Percentiles rank a stretch among this genome's conserved stretches.
Conservation (phyloP, 2,329 filamentous ascomycete species). For the Ascochyta rabiei region DNA sequence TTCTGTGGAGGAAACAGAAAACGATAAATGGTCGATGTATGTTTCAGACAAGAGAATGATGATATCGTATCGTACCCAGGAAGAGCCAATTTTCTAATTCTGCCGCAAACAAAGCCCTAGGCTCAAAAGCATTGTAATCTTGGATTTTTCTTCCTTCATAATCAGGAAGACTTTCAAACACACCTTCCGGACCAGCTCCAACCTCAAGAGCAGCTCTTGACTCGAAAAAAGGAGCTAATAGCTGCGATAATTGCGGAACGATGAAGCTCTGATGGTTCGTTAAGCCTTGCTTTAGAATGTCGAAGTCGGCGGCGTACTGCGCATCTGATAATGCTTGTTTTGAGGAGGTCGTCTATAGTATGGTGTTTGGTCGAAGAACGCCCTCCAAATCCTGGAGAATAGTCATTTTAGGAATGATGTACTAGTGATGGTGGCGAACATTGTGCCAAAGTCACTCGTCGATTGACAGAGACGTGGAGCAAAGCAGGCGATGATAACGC, state of each 20-base stretch:
- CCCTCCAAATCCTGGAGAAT: constrained; percentile 54
- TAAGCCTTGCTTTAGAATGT: constrained; percentile 42
- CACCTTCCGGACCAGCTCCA: constrained; percentile 62
- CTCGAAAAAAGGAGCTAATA: constrained; percentile 52
- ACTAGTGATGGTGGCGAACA: too few relatives aligned
- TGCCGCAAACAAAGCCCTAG: constrained; percentile 55
- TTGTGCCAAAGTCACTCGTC: too few relatives aligned
- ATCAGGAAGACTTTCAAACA: constrained; percentile 59
- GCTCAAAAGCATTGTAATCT: constrained; percentile 62
- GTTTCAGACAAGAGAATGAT: constrained; percentile 52
- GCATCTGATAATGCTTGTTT: constrained; percentile 52
- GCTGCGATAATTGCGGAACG: constrained; percentile 54
- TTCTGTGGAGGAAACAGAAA: too few relatives aligned
- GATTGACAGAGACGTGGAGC: too few relatives aligned
- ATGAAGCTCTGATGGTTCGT: constrained; percentile 58
- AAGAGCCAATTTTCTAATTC: constrained; percentile 53
- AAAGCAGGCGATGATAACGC: too few relatives aligned
- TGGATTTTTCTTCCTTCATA: constrained; percentile 52
- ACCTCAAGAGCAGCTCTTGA: constrained; percentile 63
- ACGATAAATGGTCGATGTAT: constrained; percentile 49
- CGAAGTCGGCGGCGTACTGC: constrained; percentile 58
- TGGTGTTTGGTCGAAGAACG: constrained; percentile 46
- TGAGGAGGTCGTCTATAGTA: not conserved
- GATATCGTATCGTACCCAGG: constrained; percentile 30
- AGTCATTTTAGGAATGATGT: constrained; percentile 42